Percentiles rank a stretch among this genome's conserved stretches.
phyloP scores from a whole-genome alignment of 345 rosid species.

The Murraya paniculata region DNA sequence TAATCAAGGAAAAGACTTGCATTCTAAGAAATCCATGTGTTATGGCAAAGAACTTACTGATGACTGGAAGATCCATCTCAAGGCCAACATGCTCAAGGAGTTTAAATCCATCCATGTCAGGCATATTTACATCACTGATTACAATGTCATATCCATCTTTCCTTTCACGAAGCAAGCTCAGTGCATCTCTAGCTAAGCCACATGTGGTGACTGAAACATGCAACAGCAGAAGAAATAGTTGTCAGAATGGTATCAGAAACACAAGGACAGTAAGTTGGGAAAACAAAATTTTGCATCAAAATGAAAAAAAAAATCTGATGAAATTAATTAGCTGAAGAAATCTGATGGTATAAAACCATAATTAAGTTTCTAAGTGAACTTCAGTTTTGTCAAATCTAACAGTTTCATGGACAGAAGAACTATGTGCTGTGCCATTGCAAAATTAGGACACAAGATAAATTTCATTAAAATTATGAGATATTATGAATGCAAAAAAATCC shows the following conservation, averaged over 20 bases:
- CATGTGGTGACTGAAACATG: constrained; percentile 72
- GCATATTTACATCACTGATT: constrained; percentile 97
- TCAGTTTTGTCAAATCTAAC: constrained; percentile 16
- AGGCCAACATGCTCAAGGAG: constrained; percentile 95
- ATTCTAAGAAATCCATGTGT: constrained; percentile 18
- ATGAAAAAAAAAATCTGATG: not conserved
- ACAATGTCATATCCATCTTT: constrained; percentile 93
- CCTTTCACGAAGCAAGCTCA: constrained; percentile 71
- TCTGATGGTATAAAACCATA: not conserved
- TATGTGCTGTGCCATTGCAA: not conserved
- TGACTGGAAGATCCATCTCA: constrained; percentile 95
- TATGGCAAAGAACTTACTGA: constrained; percentile 59
- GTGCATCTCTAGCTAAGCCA: constrained; percentile 84
- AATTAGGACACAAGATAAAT: not conserved
- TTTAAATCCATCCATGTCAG: constrained; percentile 99
- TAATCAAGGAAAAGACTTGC: not conserved
- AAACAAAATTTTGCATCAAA: not conserved
- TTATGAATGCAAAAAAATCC: not conserved
- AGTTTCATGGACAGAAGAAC: not conserved
- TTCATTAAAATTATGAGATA: not conserved
- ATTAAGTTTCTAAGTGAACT: not conserved
- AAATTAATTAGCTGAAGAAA: not conserved
- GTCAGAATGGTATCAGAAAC: constrained; percentile 8
- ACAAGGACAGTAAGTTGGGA: not conserved
- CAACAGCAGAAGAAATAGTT: constrained; percentile 17